Base-by-base conservation (phyloP, 306 rosid species). In the Gastrolobium villosum region DNA sequence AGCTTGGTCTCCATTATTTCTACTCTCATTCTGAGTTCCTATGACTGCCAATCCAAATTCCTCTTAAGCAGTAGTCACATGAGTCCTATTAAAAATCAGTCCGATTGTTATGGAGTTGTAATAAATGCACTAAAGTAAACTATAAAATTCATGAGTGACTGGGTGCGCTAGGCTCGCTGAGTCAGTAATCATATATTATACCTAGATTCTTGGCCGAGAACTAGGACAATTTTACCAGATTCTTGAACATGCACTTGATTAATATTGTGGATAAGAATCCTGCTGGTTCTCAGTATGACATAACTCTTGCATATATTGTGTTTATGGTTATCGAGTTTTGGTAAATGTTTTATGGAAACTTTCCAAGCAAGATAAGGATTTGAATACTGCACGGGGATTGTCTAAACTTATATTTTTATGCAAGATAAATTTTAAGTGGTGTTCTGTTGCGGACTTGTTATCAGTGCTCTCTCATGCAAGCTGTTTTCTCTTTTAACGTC, bases 401-500 rank as follows among this genome's bases (percentile, higher is more conserved):
- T 62, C 32, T 3, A 11, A 15, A 26, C 48, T 36, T 62, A 36
- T 37, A n/a, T 64, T 7, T 65, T 40, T 20, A 14, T 8, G 10
- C 6, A 20, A 20, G 26, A 20, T 34, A 4, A 34, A n/a, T 61
- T 3, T 65, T 5, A 43, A 65, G 20, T 45, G 57, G 40, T 6
- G 41, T 45, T 45, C 41, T 5, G 35, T 68, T 66, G 10, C 4
- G 14, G 4, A 26, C 13, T 46, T 5, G 30, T 31, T 46, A 31
- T 46, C 43, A 6, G 59, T 10, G 6, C 61, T 20, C 62, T 71
- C n/a, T 69, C 77, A 10, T 4, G 65, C 53, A 53, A 37, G 39
- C 65, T 53, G 53, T 53, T 54, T 57, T 13, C 46, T 44, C 10
- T 32, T 57, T 73, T 13, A 30, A 30, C 56, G 31, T 74, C 34